Evolutionary conservation across 176 grass and related monocot species (phyloP).

Genomic region (Neostapfia colusana): DNA sequence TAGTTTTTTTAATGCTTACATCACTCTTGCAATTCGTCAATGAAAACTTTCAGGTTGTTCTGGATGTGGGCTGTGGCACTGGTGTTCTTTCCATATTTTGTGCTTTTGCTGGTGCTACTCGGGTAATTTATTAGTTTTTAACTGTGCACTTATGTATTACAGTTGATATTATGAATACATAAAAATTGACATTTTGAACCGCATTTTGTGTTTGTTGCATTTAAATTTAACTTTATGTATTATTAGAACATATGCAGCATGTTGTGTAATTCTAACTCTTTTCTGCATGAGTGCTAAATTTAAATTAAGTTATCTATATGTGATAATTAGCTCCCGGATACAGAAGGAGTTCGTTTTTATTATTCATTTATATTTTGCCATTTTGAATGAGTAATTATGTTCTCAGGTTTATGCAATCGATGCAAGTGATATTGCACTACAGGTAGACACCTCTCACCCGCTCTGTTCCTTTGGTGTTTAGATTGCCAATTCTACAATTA

Average conservation of each 20-base stretch:
- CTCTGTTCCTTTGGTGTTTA: constrained; percentile 19
- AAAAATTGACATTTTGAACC: neutral
- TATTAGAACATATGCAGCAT: neutral
- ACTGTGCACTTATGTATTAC: neutral
- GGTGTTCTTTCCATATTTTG: constrained; percentile 97
- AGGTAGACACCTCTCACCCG: constrained; percentile 49
- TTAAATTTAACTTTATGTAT: neutral
- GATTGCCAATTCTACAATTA: constrained; percentile 16
- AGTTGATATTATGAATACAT: constrained; percentile 1
- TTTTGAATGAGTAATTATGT: constrained; percentile 34
- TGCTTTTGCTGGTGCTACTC: constrained; percentile 82
- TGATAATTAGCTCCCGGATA: neutral
- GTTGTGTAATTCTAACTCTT: neutral
- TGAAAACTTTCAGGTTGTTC: constrained; percentile 67
- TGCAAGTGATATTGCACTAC: constrained; percentile 89
- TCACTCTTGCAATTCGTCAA: constrained; percentile 21
- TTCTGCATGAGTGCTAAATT: constrained; percentile 18
- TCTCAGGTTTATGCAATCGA: constrained; percentile 94
- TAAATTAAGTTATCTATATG: constrained; percentile 18
- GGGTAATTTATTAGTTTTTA: constrained; percentile 62
- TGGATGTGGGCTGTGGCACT: constrained; percentile 98
- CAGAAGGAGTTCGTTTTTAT: constrained; percentile 7
- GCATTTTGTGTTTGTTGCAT: constrained; percentile 21
- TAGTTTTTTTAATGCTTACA: neutral
- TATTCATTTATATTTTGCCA: constrained; percentile 29